Evolutionary conservation across 2,329 filamentous ascomycete species (phyloP).

Genomic region (Cladosporium phlei): DNA sequence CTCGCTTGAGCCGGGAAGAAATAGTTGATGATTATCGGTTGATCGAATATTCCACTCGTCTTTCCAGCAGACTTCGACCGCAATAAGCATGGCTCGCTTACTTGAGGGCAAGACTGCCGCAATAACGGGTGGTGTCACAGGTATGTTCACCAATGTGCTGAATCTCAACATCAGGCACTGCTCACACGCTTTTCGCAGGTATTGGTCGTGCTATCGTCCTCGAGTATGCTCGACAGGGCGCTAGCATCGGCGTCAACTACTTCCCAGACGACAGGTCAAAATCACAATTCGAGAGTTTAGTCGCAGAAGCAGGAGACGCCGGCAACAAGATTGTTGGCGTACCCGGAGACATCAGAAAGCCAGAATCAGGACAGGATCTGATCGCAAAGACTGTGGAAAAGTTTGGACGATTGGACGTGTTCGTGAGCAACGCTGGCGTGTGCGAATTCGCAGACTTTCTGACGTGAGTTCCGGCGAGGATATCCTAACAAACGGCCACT

Average conservation of each 20-base stretch:
- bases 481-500: too few species aligned
- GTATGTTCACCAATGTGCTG: too few species aligned
- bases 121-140: conserved; percentile 81
- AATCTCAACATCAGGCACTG: not conserved
- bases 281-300: conserved; percentile 42
- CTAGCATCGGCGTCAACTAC: conserved; percentile 75
- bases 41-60: too few species aligned
- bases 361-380: conserved; percentile 64
- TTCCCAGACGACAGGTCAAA: conserved; percentile 53
- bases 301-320: conserved; percentile 6
- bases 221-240: conserved; percentile 72
- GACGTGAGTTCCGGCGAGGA: conserved; percentile 45
- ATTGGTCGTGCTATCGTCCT: conserved; percentile 83
- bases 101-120: conserved; percentile 73
- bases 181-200: conserved; percentile 50
- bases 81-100: conserved; percentile 44
- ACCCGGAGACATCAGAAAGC: conserved; percentile 70
- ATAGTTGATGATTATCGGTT: too few species aligned
- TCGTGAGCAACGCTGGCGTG: conserved; percentile 83
- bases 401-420: conserved; percentile 58
- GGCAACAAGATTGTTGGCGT: conserved; percentile 56
- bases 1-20: too few species aligned
- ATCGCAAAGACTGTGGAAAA: conserved; percentile 60
- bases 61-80: too few species aligned
- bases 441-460: conserved; percentile 87